A percentile compares a stretch with the other conserved stretches of the same genome.
Evolutionary conservation across 768 basidiomycete genomes (phyloP).

Genomic region (Tulasnella sp.): DNA sequence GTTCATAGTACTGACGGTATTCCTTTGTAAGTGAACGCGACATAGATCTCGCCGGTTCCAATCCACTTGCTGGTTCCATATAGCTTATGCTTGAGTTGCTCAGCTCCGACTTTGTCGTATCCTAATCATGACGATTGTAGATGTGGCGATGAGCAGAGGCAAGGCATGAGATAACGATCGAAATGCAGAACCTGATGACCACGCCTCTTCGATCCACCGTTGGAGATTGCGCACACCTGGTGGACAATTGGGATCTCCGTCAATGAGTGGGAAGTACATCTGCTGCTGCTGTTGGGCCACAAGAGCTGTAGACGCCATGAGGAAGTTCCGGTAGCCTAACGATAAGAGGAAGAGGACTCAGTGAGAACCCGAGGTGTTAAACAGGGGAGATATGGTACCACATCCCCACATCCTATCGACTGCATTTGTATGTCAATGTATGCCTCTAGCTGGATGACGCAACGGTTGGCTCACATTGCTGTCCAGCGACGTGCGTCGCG

Average conservation of each 20-base stretch:
- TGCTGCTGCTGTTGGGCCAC: conserved; percentile 56
- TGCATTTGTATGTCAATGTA: neutral
- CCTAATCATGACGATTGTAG: conserved; percentile 32
- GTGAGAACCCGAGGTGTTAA: neutral
- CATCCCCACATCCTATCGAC: conserved; percentile 60
- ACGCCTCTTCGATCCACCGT: conserved; percentile 69
- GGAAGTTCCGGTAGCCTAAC: conserved; percentile 72
- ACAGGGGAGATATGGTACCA: conserved; percentile 32
- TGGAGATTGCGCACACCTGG: conserved; percentile 72
- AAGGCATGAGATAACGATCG: too few relatives aligned
- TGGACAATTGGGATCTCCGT: conserved; percentile 23
- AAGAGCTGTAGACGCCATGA: conserved; percentile 66
- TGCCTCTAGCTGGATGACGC: neutral
- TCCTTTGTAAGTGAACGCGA: conserved; percentile 65
- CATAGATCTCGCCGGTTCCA: conserved; percentile 72
- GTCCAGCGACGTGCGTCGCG: conserved; percentile 44
- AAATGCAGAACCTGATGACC: conserved; percentile 45
- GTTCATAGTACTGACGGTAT: conserved; percentile 54
- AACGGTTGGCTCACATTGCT: conserved; percentile 44
- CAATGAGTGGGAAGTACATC: conserved; percentile 50
- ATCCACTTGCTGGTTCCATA: conserved; percentile 62
- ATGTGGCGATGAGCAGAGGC: neutral
- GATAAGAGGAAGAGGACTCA: neutral
- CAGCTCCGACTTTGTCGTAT: conserved; percentile 60
- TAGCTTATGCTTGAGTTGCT: conserved; percentile 43